Percentiles rank a stretch among this genome's conserved stretches.
phyloP scores from a whole-genome alignment of 148 eudicot species.

The Amaranthus hypochondriacus region DNA sequence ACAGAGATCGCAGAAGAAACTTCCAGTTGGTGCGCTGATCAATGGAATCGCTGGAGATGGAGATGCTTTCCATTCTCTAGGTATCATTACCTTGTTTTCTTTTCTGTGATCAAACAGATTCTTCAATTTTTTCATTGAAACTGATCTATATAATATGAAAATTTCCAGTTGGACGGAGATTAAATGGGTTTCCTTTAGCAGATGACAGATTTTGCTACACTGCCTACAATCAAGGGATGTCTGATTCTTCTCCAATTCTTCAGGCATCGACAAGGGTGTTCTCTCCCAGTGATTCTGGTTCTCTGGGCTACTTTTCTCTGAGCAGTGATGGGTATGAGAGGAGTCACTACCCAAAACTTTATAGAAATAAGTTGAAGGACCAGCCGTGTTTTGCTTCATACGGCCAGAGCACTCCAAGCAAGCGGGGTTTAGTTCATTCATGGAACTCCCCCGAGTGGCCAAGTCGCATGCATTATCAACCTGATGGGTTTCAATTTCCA shows the following conservation, averaged over 20 bases:
- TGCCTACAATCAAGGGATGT: slow-evolving; percentile 43
- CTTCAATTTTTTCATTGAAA: slow-evolving; percentile 11
- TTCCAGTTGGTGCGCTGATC: slow-evolving; percentile 47
- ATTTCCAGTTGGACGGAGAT: slow-evolving; percentile 52
- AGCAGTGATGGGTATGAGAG: slow-evolving; percentile 49
- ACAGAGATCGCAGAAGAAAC: slow-evolving; percentile 74
- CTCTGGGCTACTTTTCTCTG: slow-evolving; percentile 44
- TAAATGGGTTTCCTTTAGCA: slow-evolving; percentile 45
- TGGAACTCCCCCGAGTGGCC: slow-evolving; percentile 48
- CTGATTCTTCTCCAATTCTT: slow-evolving; percentile 62
- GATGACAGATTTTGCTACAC: slow-evolving; percentile 51
- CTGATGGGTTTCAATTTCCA: slow-evolving; percentile 32
- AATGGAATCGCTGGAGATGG: slow-evolving; percentile 44
- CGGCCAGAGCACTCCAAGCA: slow-evolving; percentile 38
- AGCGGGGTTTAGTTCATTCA: slow-evolving; percentile 40
- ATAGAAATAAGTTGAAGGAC: slow-evolving; percentile 52
- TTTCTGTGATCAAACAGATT: not conserved
- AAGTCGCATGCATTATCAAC: slow-evolving; percentile 37
- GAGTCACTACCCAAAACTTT: slow-evolving; percentile 48
- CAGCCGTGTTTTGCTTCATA: slow-evolving; percentile 30
- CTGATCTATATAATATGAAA: slow-evolving; percentile 8
- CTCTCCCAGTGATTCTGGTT: slow-evolving; percentile 56
- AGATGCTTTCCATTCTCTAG: slow-evolving; percentile 46
- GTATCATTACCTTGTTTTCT: slow-evolving; percentile 35
- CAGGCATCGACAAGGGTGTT: slow-evolving; percentile 46